Percentiles rank a stretch among this genome's conserved stretches.
These are phyloP conservation scores for Acacia acuminata DNA, from an alignment of 306 rosid species.

Conservation along the genomic window DNA sequence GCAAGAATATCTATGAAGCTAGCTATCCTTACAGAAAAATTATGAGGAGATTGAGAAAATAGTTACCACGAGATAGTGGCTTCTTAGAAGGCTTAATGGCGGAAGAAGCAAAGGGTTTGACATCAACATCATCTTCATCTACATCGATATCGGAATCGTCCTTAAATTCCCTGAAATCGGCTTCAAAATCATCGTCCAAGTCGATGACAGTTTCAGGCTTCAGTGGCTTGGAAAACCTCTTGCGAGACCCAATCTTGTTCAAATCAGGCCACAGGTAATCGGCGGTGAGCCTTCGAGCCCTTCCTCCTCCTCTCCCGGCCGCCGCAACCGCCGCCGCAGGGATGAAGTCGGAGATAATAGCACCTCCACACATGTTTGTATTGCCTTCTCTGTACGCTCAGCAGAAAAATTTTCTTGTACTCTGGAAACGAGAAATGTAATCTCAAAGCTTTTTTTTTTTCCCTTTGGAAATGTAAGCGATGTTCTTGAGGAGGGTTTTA, in stretches of 20 bases:
- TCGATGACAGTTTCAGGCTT: conserved; percentile 34
- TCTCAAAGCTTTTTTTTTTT: not conserved
- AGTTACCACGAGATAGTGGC: conserved; percentile 50
- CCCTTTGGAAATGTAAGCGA: not conserved
- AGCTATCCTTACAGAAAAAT: not conserved
- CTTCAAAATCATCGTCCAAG: conserved; percentile 79
- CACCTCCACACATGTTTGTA: conserved; percentile 85
- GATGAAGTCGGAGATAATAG: conserved; percentile 91
- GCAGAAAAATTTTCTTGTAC: conserved; percentile 27
- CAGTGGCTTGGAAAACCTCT: conserved; percentile 40
- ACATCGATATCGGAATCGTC: conserved; percentile 77
- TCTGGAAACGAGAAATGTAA: not conserved
- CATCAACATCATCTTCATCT: conserved; percentile 48
- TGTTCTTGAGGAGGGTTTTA: conserved; percentile 21
- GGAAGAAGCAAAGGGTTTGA: conserved; percentile 50
- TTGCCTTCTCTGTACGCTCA: not conserved
- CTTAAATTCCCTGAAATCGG: conserved; percentile 80
- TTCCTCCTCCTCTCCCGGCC: not conserved
- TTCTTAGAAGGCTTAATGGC: conserved; percentile 35
- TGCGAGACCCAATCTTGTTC: conserved; percentile 43
- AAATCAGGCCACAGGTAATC: conserved; percentile 73
- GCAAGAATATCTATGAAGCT: not conserved
- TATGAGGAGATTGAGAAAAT: not conserved
- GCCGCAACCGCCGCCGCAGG: conserved; percentile 36
- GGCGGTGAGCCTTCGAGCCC: conserved; percentile 56